These are phyloP conservation scores for Colletotrichum trifolii DNA, from an alignment of 2,329 filamentous ascomycete genomes.

Conservation along the genomic window DNA sequence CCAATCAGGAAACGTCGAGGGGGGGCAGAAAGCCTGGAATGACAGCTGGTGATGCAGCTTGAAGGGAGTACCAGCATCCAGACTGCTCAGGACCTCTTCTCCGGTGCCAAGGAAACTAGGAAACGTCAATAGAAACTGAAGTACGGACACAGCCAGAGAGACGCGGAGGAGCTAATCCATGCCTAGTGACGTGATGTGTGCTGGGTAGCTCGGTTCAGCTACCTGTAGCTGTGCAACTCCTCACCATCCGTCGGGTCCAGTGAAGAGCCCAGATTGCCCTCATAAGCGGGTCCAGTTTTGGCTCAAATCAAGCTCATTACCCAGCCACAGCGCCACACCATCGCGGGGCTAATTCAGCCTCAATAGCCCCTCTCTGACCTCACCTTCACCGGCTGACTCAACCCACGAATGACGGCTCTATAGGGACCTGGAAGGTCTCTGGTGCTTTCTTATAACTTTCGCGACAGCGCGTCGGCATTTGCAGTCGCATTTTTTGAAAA, in stretches of 20 bases:
- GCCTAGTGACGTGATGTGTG: conserved; percentile 34
- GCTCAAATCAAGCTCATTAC: background rate
- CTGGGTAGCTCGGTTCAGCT: too few species aligned
- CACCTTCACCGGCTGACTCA: conserved; percentile 33
- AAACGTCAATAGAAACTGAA: background rate
- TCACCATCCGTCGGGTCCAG: too few species aligned
- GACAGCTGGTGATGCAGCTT: background rate
- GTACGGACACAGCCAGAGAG: conserved; percentile 18
- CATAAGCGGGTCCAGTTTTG: background rate
- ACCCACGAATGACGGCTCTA: background rate
- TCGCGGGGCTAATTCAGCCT: conserved; percentile 12
- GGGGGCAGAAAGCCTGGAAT: conserved; percentile 14
- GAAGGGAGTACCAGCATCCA: background rate
- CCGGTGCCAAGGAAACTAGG: conserved; percentile 27
- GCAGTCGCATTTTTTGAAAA: too few species aligned
- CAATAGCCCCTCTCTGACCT: background rate
- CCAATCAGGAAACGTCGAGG: conserved; percentile 16
- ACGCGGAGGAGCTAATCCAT: conserved; percentile 20
- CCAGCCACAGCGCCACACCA: conserved; percentile 19
- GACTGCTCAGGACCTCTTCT: background rate
- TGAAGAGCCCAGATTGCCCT: conserved; percentile 8
- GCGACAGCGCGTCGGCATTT: too few species aligned
- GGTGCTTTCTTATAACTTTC: too few species aligned
- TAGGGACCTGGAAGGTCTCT: too few species aligned
- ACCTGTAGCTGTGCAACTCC: conserved; percentile 1